phyloP scores from a whole-genome alignment of 371 early-diverging fungal genomes.

The Circinella umbellata region DNA sequence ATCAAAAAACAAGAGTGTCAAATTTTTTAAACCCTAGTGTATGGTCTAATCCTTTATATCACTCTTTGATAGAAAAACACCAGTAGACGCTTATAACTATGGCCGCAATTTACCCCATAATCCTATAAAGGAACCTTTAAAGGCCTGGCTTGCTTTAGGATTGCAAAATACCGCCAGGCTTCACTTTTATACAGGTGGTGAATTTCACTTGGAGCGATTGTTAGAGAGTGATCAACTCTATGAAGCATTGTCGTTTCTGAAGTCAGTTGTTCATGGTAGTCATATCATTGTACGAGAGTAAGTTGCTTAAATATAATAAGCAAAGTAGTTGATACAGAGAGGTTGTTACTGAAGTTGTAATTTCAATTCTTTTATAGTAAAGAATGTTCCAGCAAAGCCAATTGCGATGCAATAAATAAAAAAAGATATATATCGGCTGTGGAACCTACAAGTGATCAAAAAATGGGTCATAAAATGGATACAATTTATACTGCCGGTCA shows the following conservation, averaged over 20 bases:
- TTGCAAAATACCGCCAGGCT: neutral
- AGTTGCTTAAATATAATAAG: neutral
- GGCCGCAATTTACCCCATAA: neutral
- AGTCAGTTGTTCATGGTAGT: neutral
- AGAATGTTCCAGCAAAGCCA: slow-evolving; percentile 16
- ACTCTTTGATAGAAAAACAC: neutral
- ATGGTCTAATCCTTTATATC: too few relatives aligned
- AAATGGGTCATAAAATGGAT: slow-evolving; percentile 16
- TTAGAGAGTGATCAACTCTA: slow-evolving; percentile 5
- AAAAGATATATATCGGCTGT: slow-evolving; percentile 18
- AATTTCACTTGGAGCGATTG: neutral
- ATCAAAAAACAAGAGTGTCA: neutral
- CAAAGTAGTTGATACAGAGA: neutral
- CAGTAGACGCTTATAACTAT: neutral
- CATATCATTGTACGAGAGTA: neutral
- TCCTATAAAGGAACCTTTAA: slow-evolving; percentile 3
- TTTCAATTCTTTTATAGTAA: slow-evolving; percentile 11
- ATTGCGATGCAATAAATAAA: slow-evolving; percentile 9
- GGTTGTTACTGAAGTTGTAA: neutral
- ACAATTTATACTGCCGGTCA: slow-evolving; percentile 7
- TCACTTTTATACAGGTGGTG: neutral
- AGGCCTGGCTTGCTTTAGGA: neutral
- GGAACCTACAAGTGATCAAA: neutral
- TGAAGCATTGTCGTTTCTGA: neutral
- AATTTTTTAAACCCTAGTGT: neutral